A percentile compares a stretch with the other conserved stretches of the same genome.
Conservation (phyloP, 208 protist genomes). For the Acanthamoeba triangularis region DNA sequence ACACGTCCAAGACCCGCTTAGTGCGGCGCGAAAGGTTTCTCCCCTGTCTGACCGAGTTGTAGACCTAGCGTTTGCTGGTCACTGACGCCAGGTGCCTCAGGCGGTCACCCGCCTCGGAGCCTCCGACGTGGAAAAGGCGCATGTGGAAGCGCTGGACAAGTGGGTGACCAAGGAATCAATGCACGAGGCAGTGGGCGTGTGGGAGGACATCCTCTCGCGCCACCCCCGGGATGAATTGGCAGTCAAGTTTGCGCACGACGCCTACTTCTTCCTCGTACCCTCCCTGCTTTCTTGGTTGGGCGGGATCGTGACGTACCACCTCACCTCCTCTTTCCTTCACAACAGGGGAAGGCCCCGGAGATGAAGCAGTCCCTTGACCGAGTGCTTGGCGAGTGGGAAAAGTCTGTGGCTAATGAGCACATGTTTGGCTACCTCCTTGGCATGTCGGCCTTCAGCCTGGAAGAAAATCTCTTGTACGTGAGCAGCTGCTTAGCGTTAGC, state of each 20-base stretch:
- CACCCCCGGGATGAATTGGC: constrained; percentile 41
- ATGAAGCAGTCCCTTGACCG: background rate
- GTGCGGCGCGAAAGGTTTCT: constrained; percentile 4
- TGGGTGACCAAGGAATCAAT: constrained; percentile 36
- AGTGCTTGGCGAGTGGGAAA: background rate
- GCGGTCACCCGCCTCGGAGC: background rate
- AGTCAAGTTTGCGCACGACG: constrained; percentile 48
- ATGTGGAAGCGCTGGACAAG: constrained; percentile 23
- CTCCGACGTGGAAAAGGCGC: background rate
- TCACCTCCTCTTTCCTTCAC: background rate
- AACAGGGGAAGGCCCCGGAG: constrained; percentile 36
- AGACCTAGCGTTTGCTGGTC: background rate
- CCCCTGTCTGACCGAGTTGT: background rate
- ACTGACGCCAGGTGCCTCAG: background rate
- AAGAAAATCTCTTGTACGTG: constrained; percentile 29
- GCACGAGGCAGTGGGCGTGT: constrained; percentile 5
- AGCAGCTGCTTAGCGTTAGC: background rate
- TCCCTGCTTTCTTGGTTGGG: background rate
- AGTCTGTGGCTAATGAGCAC: background rate
- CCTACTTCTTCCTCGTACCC: constrained; percentile 57
- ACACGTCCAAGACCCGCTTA: background rate
- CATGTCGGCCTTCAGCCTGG: constrained; percentile 22
- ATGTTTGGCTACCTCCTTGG: constrained; percentile 33
- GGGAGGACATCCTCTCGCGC: constrained; percentile 41
- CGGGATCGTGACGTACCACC: background rate